Evolutionary conservation across 1,284 basidiomycete genomes (phyloP), one percentile per base, ranked within the genome.

Genomic region (Cutaneotrichosporon daszewskae): DNA sequence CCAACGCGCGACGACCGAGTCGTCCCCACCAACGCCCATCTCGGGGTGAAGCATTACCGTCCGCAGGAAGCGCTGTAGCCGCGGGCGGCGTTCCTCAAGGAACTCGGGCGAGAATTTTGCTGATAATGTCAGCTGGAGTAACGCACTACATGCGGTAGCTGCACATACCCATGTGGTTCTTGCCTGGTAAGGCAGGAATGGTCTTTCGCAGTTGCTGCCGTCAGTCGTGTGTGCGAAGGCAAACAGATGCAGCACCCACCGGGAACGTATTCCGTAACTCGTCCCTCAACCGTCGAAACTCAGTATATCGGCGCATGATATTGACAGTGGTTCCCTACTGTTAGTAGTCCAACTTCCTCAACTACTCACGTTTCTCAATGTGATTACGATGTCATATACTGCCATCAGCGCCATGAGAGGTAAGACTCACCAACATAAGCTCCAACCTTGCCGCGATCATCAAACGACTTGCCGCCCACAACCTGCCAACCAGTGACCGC

Each of bases 301-400:
- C 63, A 10, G 57, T 67, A 42, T 69, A 69, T 17, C 66, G 55
- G 16, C 63, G 41, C 4, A 66, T 40, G 10, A 67, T 62, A 6
- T 49, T 53, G 5, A 67, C 55, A 11, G 37, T 43, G 9, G 60
- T 55, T 10, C 64, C 64, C 52, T 58, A n/a, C n/a, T n/a, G n/a
- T n/a, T n/a, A n/a, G n/a, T n/a, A n/a, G n/a, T n/a, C n/a, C n/a
- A n/a, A n/a, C n/a, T n/a, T n/a, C n/a, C n/a, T n/a, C n/a, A n/a
- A n/a, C n/a, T n/a, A n/a, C n/a, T n/a, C n/a, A n/a, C n/a, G n/a
- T n/a, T n/a, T n/a, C n/a, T n/a, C n/a, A n/a, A n/a, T n/a, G n/a
- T n/a, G n/a, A n/a, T n/a, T n/a, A n/a, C 56, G n/a, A 68, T 64
- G n/a, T 68, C 63, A 41, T 66, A 68, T 4, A 68, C 66, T 68